These are phyloP conservation scores for Corallochytrium limacisporum DNA, from an alignment of 78 protist genomes.

Conservation along the genomic window DNA sequence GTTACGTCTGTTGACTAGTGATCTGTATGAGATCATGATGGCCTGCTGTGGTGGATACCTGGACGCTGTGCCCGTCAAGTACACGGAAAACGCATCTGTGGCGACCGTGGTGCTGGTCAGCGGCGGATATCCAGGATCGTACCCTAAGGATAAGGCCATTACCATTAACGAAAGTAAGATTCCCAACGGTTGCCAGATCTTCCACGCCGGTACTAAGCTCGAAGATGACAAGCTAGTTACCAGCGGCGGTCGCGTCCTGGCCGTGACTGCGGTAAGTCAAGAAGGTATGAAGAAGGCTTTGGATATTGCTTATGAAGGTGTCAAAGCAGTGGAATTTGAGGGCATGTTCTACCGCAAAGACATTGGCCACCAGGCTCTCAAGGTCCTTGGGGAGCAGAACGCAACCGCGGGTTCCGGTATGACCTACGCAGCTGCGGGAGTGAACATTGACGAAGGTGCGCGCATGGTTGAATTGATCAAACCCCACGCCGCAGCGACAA, in stretches of 20 bases:
- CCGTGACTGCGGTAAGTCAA: constrained; percentile 11
- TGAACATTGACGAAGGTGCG: constrained; percentile 61
- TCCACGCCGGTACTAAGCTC: constrained; percentile 66
- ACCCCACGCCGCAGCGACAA: constrained; percentile 41
- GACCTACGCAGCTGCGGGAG: constrained; percentile 61
- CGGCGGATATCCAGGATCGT: constrained; percentile 64
- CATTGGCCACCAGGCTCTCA: constrained; percentile 30
- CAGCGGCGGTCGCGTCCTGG: constrained; percentile 65
- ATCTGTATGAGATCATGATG: neutral
- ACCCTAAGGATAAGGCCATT: constrained; percentile 43
- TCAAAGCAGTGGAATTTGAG: constrained; percentile 27
- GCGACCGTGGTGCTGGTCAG: constrained; percentile 52
- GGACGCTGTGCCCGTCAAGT: constrained; percentile 24
- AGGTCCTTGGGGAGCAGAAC: neutral
- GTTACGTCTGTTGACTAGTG: neutral
- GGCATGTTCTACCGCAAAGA: constrained; percentile 34
- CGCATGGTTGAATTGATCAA: constrained; percentile 53
- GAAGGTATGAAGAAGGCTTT: constrained; percentile 25
- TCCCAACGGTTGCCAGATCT: neutral
- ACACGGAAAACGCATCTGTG: constrained; percentile 17
- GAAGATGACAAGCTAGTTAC: constrained; percentile 22
- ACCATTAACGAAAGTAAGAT: neutral
- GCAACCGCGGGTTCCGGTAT: neutral
- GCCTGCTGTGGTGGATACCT: constrained; percentile 40
- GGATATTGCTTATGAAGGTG: constrained; percentile 17